Evolutionary conservation across 108 stramenopile genomes (phyloP), one percentile per base, ranked within the genome.

Genomic region (Fragilariopsis cylindrus): DNA sequence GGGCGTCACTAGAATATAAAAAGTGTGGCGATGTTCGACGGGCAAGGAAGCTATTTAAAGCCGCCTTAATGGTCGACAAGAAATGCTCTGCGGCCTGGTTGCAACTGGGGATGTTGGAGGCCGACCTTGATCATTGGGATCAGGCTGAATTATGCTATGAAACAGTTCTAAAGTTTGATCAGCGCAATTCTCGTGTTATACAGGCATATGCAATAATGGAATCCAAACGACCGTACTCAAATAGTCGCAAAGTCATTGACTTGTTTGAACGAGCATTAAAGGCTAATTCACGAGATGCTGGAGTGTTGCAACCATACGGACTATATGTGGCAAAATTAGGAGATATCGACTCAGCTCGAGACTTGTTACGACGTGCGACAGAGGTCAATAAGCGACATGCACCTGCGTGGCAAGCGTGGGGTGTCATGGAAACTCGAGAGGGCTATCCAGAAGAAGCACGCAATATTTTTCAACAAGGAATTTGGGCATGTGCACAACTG

Each of bases 181-280:
- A 81, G 68, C 84, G 91, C 18, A 96, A 96, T 78, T 90, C 92
- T 13, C 85, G 95, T 9, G 87, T 96, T 0, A 63, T 96, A 41
- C 95, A 96, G 69, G 95, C 95, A 1, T 96, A 96, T 81, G 95
- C 95, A 8, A 82, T 96, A 13, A 93, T 96, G 92, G 95, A 96
- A 81, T 86, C 91, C 6, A 87, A 87, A 65, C 85, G 91, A 58
- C 85, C 90, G 40, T 82, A 88, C 2, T 87, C 87, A 3, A 81
- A 87, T 60, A 87, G 87, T 44, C 82, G 92, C 55, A 91, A 82
- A 69, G 92, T 88, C 0, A 84, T 96, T 73, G 95, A 85, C 16
- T 69, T 96, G 64, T 93, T 96, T 80, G 95, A 96, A 72, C 83
- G 86, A 54, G 95, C 95, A 7, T 70, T 96, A 42, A 86, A 88